Evolutionary conservation across 2,329 filamentous ascomycete genomes (phyloP), one percentile per base, ranked within the genome.

Genomic region (Penicillium sp.): DNA sequence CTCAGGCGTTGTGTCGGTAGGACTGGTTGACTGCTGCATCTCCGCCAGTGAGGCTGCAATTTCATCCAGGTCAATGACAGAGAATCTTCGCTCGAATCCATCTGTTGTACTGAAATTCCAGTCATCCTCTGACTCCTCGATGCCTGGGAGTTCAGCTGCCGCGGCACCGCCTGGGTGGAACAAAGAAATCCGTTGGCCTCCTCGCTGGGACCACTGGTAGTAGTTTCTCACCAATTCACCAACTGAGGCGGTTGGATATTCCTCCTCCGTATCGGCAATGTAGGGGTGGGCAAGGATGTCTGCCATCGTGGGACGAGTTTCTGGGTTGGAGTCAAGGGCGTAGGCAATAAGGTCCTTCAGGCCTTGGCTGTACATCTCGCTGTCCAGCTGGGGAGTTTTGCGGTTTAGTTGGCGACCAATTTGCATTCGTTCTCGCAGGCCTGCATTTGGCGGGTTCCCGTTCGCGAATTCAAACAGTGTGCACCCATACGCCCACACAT

Each of bases 31-130:
- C 67, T 77, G 66, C 67, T 80, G 74, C 53, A 78, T 65, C 45
- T 75, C 73, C 17, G 77, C 75, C 49, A 82, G 72, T 1, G 79
- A 80, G 50, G 81, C 79, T 15, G 73, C 72, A 38, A 81, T 71
- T 57, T 80, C 73, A 61, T 80, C 74, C 9, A 78, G 62, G 59
- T 78, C 73, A 47, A 81, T 75, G 42, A 80, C 74, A 2, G 80
- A 81, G 49, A 80, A 79, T 35, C 79, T 69, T 56, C 78, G 75
- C 60, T 87, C 82, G 62, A 87, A 87, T 15, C 83, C 81, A 61
- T 84, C 83, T 2, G 84, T 86, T 6, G 84, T 86, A 64, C 84
- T 87, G 67, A 88, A 88, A 57, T 85, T 86, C 85, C 85, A 88
- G 60, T 85, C 83, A 41, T 84, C 81, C 4, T 80, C 76, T 0